Base-by-base conservation (phyloP, 1,139 yeast genomes). In the Meyerozyma smithsonii region DNA sequence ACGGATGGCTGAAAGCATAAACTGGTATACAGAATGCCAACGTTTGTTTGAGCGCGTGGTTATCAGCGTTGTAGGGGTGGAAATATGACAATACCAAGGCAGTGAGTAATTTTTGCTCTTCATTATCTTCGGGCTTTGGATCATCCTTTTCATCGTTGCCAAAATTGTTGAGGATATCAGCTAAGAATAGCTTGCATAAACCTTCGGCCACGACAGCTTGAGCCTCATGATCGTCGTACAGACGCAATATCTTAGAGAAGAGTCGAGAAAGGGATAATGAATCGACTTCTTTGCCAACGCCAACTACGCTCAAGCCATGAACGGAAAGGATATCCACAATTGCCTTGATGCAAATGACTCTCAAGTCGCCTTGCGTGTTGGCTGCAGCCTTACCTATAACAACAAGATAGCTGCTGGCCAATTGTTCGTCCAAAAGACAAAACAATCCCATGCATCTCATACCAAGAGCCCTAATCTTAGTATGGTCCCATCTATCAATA, bases 11-110 rank as follows among this genome's bases (percentile, higher is more conserved):
- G 55, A 79, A 86, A 26, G 95, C 84, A 56, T 87, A 89, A 1
- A 87, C 96, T 0, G 97, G 97, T 28, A 92, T 72, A 55, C 96
- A 89, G 56, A 87, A 89, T 8, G 95, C 80, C 44, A 90, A 76
- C 1, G 87, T 84, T 61, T 92, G 97, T 41, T 83, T 74, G 46
- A 90, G 66, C 14, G 81, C 79, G 44, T 78, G 82, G 50, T 89
- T 88, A 11, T 66, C 61, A 4, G 76, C 61, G 37, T 84, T 81
- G 3, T 66, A 59, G 0, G 90, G 88, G 42, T 84, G 81, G 61
- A 87, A 89, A 53, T 88, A 90, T 1, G 85, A 76, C 39, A 86
- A 62, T 5, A 90, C 64, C 42, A 89, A 66, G 0, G 86, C 77
- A 56, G 84, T 90, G 46, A 89, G 75, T 24, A 89, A 62, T 45